Percentiles rank a stretch among this genome's conserved stretches.
These are phyloP conservation scores for Colletotrichum destructivum DNA, from an alignment of 2,329 filamentous ascomycete species.

Conservation along the genomic window DNA sequence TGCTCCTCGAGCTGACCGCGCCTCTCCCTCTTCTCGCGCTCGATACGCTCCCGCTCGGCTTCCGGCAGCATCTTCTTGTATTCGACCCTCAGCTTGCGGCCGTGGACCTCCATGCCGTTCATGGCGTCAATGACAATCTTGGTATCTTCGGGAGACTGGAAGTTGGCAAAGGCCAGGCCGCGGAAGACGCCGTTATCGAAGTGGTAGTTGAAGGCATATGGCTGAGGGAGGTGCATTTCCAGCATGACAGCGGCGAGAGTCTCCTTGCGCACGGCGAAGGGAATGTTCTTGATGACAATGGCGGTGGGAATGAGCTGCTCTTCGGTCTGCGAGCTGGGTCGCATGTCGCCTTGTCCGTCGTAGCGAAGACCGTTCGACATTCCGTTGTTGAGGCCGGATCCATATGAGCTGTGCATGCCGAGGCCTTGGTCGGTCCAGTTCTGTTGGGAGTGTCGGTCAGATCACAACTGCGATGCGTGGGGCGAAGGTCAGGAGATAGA, in stretches of 20 bases:
- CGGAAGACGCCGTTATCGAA: conserved; percentile 98
- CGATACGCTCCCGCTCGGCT: conserved; percentile 94
- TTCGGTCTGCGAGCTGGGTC: conserved; percentile 60
- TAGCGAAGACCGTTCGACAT: conserved; percentile 61
- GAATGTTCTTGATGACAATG: conserved; percentile 99
- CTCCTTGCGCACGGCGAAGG: conserved; percentile 98
- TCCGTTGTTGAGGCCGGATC: conserved; percentile 46
- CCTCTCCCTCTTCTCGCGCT: conserved; percentile 96
- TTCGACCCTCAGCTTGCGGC: conserved; percentile 93
- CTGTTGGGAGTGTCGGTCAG: conserved; percentile 49
- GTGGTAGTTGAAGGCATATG: conserved; percentile 99
- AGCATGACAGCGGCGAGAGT: conserved; percentile 94
- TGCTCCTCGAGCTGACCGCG: conserved; percentile 97
- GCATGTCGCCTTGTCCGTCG: conserved; percentile 51
- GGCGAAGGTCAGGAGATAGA: background rate
- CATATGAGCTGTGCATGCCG: conserved; percentile 58
- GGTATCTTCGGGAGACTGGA: conserved; percentile 95
- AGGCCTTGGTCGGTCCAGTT: conserved; percentile 67
- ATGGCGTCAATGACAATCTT: conserved; percentile 91
- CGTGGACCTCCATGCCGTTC: conserved; percentile 96
- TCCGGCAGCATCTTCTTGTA: conserved; percentile 99
- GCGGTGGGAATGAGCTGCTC: conserved; percentile 98
- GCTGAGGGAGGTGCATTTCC: conserved; percentile 91
- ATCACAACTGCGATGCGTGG: background rate
- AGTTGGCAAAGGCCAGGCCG: conserved; percentile 97